Evolutionary conservation across 306 rosid genomes (phyloP).

Genomic region (Aeschynomene evenia): DNA sequence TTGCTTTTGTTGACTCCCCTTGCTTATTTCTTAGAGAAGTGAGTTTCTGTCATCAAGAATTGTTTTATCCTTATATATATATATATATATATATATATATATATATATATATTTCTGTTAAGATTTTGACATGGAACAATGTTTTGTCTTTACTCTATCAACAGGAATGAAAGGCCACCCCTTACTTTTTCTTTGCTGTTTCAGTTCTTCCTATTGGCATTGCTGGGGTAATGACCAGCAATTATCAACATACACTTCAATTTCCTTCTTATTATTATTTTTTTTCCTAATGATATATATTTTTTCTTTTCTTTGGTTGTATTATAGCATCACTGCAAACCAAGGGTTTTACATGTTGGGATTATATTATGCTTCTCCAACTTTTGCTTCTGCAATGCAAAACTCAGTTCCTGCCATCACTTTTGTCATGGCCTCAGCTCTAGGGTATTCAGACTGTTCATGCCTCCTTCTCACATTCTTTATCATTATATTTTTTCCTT

Average conservation of each 20-base stretch:
- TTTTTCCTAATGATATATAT: slow-evolving; percentile 17
- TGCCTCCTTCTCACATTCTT: neutral
- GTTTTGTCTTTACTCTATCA: neutral
- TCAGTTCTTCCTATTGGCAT: slow-evolving; percentile 71
- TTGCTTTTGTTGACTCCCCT: slow-evolving; percentile 54
- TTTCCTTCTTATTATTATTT: slow-evolving; percentile 7
- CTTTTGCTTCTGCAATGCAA: slow-evolving; percentile 82
- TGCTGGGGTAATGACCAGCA: slow-evolving; percentile 54
- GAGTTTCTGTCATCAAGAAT: slow-evolving; percentile 31
- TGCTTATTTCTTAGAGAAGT: slow-evolving; percentile 72
- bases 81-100: neutral
- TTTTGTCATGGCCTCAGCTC: slow-evolving; percentile 60
- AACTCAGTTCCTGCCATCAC: slow-evolving; percentile 75
- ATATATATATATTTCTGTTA: neutral
- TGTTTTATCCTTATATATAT: neutral
- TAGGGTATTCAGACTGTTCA: slow-evolving; percentile 38
- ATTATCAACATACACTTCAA: neutral
- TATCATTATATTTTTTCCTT: slow-evolving; percentile 1
- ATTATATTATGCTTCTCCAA: slow-evolving; percentile 65
- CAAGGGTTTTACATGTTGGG: slow-evolving; percentile 77
- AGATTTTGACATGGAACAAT: neutral
- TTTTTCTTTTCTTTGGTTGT: slow-evolving; percentile 2
- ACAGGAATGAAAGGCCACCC: slow-evolving; percentile 71
- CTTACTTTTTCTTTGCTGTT: slow-evolving; percentile 58
- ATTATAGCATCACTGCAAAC: slow-evolving; percentile 60